These are phyloP conservation scores for Aspergillus oerlinghausenensis DNA, from an alignment of 2,329 filamentous ascomycete species.

Conservation along the genomic window DNA sequence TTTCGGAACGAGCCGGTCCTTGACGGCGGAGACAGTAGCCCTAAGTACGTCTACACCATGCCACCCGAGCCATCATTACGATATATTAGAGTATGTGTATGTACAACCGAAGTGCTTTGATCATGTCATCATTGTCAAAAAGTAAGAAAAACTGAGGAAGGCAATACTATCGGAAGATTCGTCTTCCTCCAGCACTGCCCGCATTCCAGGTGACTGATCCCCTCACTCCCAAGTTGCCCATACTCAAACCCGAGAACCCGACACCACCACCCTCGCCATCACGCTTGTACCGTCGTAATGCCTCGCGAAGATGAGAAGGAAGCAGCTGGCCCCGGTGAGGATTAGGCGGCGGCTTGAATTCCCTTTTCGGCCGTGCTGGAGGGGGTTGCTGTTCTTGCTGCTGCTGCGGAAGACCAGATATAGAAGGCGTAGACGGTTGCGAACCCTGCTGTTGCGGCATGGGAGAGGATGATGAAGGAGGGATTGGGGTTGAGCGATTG, in stretches of 20 bases:
- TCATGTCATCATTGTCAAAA: neutral
- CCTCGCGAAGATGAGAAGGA: constrained; percentile 48
- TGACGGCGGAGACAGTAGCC: too few relatives aligned
- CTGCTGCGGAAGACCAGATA: constrained; percentile 4
- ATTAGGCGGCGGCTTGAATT: constrained; percentile 38
- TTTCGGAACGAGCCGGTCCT: neutral
- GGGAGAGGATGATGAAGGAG: constrained; percentile 9
- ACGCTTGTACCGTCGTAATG: constrained; percentile 45
- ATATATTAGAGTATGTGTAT: neutral
- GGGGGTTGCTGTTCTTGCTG: constrained; percentile 7
- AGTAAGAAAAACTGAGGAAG: neutral
- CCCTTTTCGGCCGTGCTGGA: constrained; percentile 15
- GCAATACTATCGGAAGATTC: constrained; percentile 38
- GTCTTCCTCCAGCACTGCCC: constrained; percentile 37
- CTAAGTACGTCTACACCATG: neutral
- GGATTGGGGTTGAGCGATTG: constrained; percentile 9
- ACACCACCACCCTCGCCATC: constrained; percentile 46
- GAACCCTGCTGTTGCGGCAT: neutral
- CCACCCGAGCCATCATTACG: neutral
- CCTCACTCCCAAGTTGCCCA: constrained; percentile 41
- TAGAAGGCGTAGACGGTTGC: neutral
- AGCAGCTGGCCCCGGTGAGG: constrained; percentile 46
- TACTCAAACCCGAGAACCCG: constrained; percentile 45
- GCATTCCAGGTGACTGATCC: constrained; percentile 42
- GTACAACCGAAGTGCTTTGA: neutral